These are phyloP conservation scores for Colletotrichum sp. DNA, from an alignment of 2,329 filamentous ascomycete species.

Conservation along the genomic window DNA sequence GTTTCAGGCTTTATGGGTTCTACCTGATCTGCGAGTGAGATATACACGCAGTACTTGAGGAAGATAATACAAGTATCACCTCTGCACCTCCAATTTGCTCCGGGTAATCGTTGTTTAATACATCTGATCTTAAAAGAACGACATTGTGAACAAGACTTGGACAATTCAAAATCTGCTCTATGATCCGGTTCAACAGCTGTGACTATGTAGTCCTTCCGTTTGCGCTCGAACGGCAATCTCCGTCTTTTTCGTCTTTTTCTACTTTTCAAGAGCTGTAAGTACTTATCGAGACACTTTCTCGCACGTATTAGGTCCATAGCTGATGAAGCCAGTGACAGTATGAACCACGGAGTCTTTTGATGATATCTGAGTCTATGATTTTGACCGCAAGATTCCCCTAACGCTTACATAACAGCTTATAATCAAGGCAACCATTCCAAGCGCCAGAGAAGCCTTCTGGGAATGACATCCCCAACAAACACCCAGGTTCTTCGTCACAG, in stretches of 20 bases:
- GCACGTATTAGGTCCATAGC: too few species aligned
- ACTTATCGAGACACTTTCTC: too few species aligned
- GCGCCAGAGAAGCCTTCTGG: background rate
- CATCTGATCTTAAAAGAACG: too few species aligned
- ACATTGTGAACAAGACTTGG: background rate
- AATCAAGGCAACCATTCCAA: background rate
- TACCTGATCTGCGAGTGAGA: background rate
- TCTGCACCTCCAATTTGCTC: background rate
- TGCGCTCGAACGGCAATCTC: too few species aligned
- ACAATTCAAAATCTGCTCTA: background rate
- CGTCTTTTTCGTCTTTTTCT: too few species aligned
- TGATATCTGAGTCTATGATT: background rate
- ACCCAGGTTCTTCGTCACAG: background rate
- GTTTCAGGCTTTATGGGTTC: background rate
- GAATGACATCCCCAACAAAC: background rate
- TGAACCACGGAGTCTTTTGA: too few species aligned
- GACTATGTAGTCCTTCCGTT: too few species aligned
- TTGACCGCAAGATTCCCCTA: background rate
- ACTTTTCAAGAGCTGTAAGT: too few species aligned
- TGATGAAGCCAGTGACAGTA: too few species aligned
- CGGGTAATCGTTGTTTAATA: too few species aligned
- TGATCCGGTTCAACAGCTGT: too few species aligned
- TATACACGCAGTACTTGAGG: background rate
- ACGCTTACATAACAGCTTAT: background rate
- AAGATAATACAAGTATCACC: background rate